Conservation (phyloP, 805 yeast genomes). For the Candida ascalaphidarum region DNA sequence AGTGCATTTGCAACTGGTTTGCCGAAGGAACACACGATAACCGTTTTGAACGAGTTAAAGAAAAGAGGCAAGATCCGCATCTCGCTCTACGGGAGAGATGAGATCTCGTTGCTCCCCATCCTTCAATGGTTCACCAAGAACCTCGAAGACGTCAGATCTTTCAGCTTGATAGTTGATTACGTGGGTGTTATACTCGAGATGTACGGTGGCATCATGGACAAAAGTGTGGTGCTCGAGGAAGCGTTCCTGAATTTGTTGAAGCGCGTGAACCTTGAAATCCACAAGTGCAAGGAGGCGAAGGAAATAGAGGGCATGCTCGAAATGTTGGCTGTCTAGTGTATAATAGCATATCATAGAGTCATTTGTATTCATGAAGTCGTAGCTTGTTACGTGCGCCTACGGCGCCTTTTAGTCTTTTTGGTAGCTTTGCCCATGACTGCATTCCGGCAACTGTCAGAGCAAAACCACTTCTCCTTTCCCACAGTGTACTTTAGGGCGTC, state of each 20-base stretch:
- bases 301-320: conserved; percentile 92
- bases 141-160: conserved; percentile 72
- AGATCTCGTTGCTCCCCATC: conserved; percentile 75
- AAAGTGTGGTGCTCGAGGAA: conserved; percentile 71
- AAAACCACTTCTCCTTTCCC: conserved; percentile 31
- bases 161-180: conserved; percentile 58
- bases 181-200: conserved; percentile 60
- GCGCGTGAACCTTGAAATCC: conserved; percentile 60
- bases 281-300: conserved; percentile 79
- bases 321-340: conserved; percentile 47
- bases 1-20: conserved; percentile 74
- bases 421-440: conserved; percentile 1
- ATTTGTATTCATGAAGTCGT: too few species aligned
- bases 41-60: conserved; percentile 80
- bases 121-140: conserved; percentile 73
- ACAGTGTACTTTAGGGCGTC: conserved; percentile 27
- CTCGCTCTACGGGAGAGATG: conserved; percentile 79
- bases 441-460: conserved; percentile 23
- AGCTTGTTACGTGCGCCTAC: too few species aligned
- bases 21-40: conserved; percentile 70
- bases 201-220: conserved; percentile 67
- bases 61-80: conserved; percentile 82
- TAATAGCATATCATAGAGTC: not conserved
- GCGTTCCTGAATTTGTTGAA: conserved; percentile 52
- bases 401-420: conserved; percentile 4